Base-by-base conservation (phyloP, 352 stramenopile species). In the Peronospora belbahrii region DNA sequence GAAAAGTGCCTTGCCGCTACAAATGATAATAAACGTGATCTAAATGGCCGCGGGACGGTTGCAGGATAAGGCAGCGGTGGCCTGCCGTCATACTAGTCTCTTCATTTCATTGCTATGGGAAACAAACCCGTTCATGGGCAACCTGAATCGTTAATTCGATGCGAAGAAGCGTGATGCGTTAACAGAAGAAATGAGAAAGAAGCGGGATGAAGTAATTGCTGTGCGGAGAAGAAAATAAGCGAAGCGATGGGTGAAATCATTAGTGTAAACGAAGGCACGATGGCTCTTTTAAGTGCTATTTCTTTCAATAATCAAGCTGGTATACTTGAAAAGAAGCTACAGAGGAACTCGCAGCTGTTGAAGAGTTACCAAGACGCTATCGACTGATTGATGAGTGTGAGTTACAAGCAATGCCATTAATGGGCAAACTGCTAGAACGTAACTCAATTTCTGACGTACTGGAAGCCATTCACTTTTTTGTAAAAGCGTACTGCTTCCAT, bases 41-140 rank as follows among this genome's bases (percentile, higher is more conserved):
- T 74, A 85, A 1, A 83, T 96, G 48, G 86, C 66, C 6, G 75
- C 86, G 8, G 71, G 95, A 40, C 74, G 95, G 2, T 57, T 98
- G 24, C 74, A 95, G 31, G 95, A 98, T 62, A 97, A 97, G 59
- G 94, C 88, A 25, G 88, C 92, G 1, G 80, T 97, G 13, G 93
- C 97, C 37, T 70, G 95, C 17, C 87, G 92, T 34, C 82, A 94
- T 23, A 86, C 65, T 10, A 74, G 88, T 34, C 52, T 91, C 57
- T 60, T 98, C 23, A 61, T 98, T 4, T 95, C 79, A n/a, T 52
- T 77, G 13, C 39, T 97, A 25, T 53, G 98, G 4, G 85, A 97
- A 58, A 94, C 88, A 47, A 98, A 98, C 54, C 95, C 93, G 6
- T 98, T 93, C 56, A 91, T 95, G 74, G 86, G 83, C 10, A 85